Conservation (phyloP, 2,329 filamentous ascomycete species). For the Stemphylium vesicarium region DNA sequence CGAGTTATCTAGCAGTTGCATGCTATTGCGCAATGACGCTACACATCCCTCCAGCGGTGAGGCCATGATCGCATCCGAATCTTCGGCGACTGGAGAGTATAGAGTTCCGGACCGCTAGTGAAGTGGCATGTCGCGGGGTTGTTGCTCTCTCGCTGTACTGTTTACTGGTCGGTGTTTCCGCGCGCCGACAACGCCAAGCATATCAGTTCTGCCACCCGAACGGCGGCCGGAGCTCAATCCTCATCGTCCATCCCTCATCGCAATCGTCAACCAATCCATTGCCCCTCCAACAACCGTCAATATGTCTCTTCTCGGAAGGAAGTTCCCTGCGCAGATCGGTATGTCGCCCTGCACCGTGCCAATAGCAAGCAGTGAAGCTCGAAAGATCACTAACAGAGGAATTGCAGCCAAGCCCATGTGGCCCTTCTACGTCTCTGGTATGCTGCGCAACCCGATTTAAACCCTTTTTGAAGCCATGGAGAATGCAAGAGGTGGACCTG, state of each 20-base stretch:
- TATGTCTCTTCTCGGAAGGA: constrained; percentile 59
- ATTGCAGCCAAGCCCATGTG: constrained; percentile 82
- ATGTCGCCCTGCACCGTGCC: constrained; percentile 34
- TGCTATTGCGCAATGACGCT: constrained; percentile 64
- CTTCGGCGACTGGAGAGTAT: neutral
- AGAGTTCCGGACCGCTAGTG: neutral
- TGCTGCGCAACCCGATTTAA: constrained; percentile 47
- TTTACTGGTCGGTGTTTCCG: constrained; percentile 31
- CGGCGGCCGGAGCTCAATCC: constrained; percentile 26
- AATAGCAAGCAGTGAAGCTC: constrained; percentile 4
- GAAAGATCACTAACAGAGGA: constrained; percentile 38
- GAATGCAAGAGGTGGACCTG: constrained; percentile 7
- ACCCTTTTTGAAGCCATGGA: neutral
- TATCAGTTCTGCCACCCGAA: constrained; percentile 29
- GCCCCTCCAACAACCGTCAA: constrained; percentile 40
- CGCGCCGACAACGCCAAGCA: constrained; percentile 38
- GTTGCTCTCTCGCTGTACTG: constrained; percentile 8
- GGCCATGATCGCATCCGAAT: constrained; percentile 25
- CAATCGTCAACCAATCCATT: constrained; percentile 39
- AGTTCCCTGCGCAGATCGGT: constrained; percentile 59
- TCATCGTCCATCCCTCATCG: constrained; percentile 39
- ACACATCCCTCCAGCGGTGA: constrained; percentile 65
- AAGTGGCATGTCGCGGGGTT: constrained; percentile 24
- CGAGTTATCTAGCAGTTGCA: constrained; percentile 67
- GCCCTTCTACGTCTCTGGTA: constrained; percentile 96